phyloP scores from a whole-genome alignment of 2,329 filamentous ascomycete genomes.

The Cladosporium sphaerospermum region DNA sequence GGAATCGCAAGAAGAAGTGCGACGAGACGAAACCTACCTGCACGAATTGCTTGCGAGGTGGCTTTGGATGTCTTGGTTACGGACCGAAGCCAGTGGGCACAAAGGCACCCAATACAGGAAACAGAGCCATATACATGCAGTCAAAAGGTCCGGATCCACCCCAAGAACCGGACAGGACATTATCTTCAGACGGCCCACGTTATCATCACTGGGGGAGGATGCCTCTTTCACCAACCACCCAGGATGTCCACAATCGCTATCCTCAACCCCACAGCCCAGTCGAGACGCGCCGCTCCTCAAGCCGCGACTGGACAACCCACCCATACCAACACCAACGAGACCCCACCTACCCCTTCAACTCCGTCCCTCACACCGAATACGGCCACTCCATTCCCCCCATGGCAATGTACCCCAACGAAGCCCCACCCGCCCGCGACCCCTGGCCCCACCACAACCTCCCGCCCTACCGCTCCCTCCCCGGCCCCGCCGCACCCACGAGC shows the following conservation, averaged over 20 bases:
- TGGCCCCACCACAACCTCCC: slow-evolving; percentile 12
- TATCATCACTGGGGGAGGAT: slow-evolving; percentile 20
- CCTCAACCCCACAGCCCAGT: neutral
- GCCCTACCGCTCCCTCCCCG: neutral
- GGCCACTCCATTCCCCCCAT: neutral
- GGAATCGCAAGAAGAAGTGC: slow-evolving; percentile 93
- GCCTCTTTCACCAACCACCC: neutral
- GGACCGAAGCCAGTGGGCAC: slow-evolving; percentile 37
- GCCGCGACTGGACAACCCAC: slow-evolving; percentile 15
- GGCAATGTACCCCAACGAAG: neutral
- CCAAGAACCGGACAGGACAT: neutral
- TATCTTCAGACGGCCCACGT: neutral
- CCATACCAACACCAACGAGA: neutral
- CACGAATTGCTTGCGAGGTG: slow-evolving; percentile 83
- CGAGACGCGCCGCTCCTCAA: slow-evolving; percentile 12
- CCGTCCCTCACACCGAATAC: neutral
- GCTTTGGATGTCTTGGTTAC: slow-evolving; percentile 88
- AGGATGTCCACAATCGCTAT: neutral
- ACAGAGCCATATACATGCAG: slow-evolving; percentile 14
- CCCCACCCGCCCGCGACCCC: slow-evolving; percentile 11
- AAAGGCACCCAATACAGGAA: slow-evolving; percentile 8
- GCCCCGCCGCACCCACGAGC: slow-evolving; percentile 12
- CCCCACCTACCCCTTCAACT: neutral
- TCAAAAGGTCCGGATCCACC: slow-evolving; percentile 9
- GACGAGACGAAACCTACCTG: slow-evolving; percentile 91